Evolutionary conservation across 192 early-diverging fungal species (phyloP), one percentile per base, ranked within the genome.

Genomic region (Physocladia obscura): DNA sequence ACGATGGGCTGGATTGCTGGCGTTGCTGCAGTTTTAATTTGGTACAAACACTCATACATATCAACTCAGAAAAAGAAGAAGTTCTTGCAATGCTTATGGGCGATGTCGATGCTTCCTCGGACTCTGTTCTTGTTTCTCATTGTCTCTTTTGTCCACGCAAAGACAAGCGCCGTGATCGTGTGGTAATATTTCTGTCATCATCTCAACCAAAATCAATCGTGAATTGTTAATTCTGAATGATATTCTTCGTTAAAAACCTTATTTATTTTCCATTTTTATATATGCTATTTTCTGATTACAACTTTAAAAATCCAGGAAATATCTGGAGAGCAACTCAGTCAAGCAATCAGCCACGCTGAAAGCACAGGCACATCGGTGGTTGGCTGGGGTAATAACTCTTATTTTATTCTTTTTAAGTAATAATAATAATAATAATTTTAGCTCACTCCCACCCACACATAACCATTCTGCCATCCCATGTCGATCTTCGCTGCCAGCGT

Each of bases 371-470:
- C 61, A 4, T 36, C 44, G 8, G 75, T 80, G n/a, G 69, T 80
- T 39, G 78, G 78, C 36, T 80, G 78, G 78, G 78, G 77, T 79
- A 57, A 49, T 35, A 30, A 37, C 58, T 44, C 40, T n/a, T 8
- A 13, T 13, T 8, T n/a, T 44, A n/a, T 8, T 44, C n/a, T 44
- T n/a, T 8, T 44, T 44, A 44, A 44, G 5, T 30, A 19, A 6
- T 3, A 27, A 52, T 4, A 52, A 4, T 52, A 52, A 52, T 21
- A 8, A 58, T 32, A 31, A 35, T n/a, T 31, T 0, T 49, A 75
- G 73, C 74, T 24, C 78, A 80, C 48, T 76, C 74, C 32, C 81
- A 82, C 51, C 81, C 81, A 1, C 76, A 82, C 55, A 78, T 82
- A 24, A 82, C 81, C 3, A 72, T 78, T 8, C 67, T 76, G 32